Evolutionary conservation across 2,329 filamentous ascomycete genomes (phyloP).

Genomic region (Hypoxylon rubiginosum): DNA sequence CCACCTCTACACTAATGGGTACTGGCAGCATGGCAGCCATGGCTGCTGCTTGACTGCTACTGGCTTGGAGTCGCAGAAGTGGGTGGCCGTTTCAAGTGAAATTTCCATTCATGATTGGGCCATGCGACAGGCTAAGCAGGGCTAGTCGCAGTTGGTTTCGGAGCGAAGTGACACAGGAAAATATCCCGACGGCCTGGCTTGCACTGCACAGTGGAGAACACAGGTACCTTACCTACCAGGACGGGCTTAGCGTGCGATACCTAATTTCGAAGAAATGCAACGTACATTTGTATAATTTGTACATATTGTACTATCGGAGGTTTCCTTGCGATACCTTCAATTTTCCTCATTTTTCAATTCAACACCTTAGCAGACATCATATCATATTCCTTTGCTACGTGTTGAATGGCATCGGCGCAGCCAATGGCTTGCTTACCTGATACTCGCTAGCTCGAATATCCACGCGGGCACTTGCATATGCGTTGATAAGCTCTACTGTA

Average conservation of each 20-base stretch:
- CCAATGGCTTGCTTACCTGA: background rate
- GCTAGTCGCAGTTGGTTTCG: conserved; percentile 32
- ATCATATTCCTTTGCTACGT: background rate
- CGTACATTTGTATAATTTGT: background rate
- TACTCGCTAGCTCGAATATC: background rate
- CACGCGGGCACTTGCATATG: conserved; percentile 16
- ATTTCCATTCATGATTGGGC: conserved; percentile 35
- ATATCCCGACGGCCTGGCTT: conserved; percentile 39
- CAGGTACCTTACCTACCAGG: background rate
- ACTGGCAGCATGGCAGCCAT: no score
- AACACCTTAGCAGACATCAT: background rate
- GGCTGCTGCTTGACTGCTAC: conserved; percentile 16
- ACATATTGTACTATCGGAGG: background rate
- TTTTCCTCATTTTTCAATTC: background rate
- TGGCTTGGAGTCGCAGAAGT: conserved; percentile 30
- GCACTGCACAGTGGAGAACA: conserved; percentile 16
- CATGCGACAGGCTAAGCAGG: conserved; percentile 22
- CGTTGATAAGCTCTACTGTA: conserved; percentile 3
- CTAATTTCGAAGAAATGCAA: conserved; percentile 3
- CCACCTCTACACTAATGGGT: background rate
- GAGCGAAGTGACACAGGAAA: conserved; percentile 33
- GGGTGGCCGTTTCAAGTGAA: conserved; percentile 37
- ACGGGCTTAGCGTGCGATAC: background rate
- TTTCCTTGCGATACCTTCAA: background rate
- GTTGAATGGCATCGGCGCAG: background rate